These are phyloP conservation scores for Coprinopsis marcescibilis DNA, from an alignment of 768 basidiomycete genomes.

Conservation along the genomic window DNA sequence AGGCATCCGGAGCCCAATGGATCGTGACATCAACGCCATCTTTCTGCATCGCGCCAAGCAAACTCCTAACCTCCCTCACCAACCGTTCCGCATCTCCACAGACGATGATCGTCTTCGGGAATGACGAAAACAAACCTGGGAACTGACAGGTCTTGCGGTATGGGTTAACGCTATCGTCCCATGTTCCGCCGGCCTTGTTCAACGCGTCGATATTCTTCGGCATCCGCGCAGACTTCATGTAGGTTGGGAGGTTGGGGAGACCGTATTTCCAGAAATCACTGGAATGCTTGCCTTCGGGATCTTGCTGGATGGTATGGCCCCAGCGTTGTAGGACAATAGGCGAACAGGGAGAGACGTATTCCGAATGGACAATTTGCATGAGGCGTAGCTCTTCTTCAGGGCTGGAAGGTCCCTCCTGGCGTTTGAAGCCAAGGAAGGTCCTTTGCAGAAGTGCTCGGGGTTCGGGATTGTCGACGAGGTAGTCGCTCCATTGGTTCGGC, in stretches of 20 bases:
- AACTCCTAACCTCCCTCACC: conserved; percentile 39
- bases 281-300: conserved; percentile 22
- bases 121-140: conserved; percentile 38
- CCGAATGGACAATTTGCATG: conserved; percentile 33
- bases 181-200: conserved; percentile 3
- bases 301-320: conserved; percentile 30
- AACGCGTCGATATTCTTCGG: conserved; percentile 14
- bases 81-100: conserved; percentile 49
- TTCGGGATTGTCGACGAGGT: conserved; percentile 48
- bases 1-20: conserved; percentile 33
- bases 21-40: conserved; percentile 31
- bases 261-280: conserved; percentile 18
- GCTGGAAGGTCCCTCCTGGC: conserved; percentile 11
- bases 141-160: conserved; percentile 23
- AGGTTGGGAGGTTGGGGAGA: conserved; percentile 15
- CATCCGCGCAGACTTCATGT: conserved; percentile 13
- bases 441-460: conserved; percentile 46
- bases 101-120: conserved; percentile 39
- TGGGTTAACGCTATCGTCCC: conserved; percentile 14
- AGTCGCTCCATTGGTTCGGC: conserved; percentile 43
- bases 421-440: conserved; percentile 44
- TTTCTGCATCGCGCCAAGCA: conserved; percentile 33
- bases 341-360: conserved; percentile 36
- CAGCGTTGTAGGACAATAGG: conserved; percentile 32
- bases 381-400: conserved; percentile 27